Evolutionary conservation across 192 early-diverging fungal species (phyloP).

Genomic region (Coemansia sp.): DNA sequence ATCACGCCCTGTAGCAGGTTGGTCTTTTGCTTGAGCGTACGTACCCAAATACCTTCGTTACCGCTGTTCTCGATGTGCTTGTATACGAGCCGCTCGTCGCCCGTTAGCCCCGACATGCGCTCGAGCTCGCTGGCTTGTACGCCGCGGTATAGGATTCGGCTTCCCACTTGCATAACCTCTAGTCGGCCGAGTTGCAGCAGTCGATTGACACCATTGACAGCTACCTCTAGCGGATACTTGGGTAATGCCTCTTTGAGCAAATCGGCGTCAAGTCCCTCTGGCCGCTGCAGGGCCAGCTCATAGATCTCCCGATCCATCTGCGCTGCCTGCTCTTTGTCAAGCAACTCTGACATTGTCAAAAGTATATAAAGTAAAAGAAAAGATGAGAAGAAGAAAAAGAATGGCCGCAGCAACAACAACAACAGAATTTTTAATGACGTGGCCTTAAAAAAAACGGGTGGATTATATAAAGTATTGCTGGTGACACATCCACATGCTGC

Average conservation of each 20-base stretch:
- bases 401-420: not conserved
- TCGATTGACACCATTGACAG: constrained; percentile 40
- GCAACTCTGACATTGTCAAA: not conserved
- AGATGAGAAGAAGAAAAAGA: not conserved
- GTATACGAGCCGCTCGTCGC: constrained; percentile 79
- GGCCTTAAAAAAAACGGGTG: not conserved
- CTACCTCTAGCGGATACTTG: constrained; percentile 12
- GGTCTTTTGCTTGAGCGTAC: constrained; percentile 76
- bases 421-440: not conserved
- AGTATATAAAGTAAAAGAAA: not conserved
- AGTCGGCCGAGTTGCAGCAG: constrained; percentile 28
- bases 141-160: constrained; percentile 24
- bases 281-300: constrained; percentile 10
- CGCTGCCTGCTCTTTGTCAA: not conserved
- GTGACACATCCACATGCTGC: not conserved
- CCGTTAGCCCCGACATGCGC: constrained; percentile 58
- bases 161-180: constrained; percentile 42
- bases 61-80: constrained; percentile 77
- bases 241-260: constrained; percentile 15
- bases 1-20: constrained; percentile 75
- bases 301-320: constrained; percentile 22
- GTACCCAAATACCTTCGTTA: constrained; percentile 84
- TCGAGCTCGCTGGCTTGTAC: constrained; percentile 20
- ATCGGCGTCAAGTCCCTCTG: constrained; percentile 22
- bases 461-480: not conserved